A percentile compares a stretch with the other conserved stretches of the same genome.
phyloP scores from a whole-genome alignment of 225 moss, liverwort and hornwort genomes.

The Asterella californica region DNA sequence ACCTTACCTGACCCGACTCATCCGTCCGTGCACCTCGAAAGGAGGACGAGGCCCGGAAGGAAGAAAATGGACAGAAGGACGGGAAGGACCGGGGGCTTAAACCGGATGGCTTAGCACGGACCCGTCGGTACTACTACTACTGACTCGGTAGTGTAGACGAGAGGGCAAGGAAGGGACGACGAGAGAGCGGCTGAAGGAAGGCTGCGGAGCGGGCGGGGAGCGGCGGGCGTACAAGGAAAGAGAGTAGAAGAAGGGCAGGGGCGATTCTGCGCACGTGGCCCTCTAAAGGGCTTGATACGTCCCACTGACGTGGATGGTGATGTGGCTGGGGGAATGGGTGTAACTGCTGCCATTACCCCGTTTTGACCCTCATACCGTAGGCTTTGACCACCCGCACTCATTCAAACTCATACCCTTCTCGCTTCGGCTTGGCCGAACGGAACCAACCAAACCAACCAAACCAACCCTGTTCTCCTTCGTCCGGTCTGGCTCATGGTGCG shows the following conservation, averaged over 20 bases:
- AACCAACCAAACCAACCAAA: neutral
- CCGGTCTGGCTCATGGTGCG: no score
- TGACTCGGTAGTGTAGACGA: neutral
- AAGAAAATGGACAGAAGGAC: neutral
- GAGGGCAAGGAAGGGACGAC: neutral
- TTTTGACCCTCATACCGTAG: neutral
- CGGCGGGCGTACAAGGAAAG: slow-evolving; percentile 6
- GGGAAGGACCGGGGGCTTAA: neutral
- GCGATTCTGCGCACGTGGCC: slow-evolving; percentile 14
- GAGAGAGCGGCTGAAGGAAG: neutral
- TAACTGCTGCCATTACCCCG: slow-evolving; percentile 4
- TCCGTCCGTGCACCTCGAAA: neutral
- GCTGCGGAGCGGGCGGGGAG: slow-evolving; percentile 11
- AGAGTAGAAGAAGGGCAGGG: neutral
- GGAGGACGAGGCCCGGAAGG: neutral
- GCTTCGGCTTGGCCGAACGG: neutral
- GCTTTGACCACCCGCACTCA: neutral
- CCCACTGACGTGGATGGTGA: slow-evolving; percentile 5
- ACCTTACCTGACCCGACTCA: neutral
- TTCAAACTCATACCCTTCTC: neutral
- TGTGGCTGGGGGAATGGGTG: slow-evolving; percentile 1
- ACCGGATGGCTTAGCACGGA: neutral
- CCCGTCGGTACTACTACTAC: neutral
- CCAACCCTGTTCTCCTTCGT: no score
- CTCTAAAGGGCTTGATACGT: neutral